Evolutionary conservation across 2,329 filamentous ascomycete species (phyloP), one percentile per base, ranked within the genome.

Genomic region (Hypocreales sp.): DNA sequence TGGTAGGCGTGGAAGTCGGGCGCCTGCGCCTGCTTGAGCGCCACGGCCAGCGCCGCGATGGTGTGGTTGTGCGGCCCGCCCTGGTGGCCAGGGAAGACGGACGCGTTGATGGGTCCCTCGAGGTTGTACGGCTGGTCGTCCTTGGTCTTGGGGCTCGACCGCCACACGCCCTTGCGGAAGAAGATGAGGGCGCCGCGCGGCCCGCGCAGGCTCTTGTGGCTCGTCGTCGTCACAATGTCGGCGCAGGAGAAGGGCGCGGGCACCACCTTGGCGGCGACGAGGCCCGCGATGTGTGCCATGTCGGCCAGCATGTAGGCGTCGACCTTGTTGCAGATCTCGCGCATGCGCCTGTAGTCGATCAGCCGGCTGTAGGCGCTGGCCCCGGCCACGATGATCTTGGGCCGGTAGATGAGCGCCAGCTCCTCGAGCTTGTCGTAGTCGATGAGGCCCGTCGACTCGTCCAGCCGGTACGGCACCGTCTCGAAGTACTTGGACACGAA

Each of bases 1-100:
- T 98, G 90, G 60, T 98, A 98, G 29, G 79, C 67, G 51, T 79
- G 80, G 66, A 98, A 98, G 48, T 93, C 86, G 26, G 78, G 72
- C 5, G 74, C 74, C 49, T 86, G 82, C 4, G 83, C 83, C 58
- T 98, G 90, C 61, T 93, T 92, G 33, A 98, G 67, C 9, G 90
- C 90, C 26, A 98, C 90, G 13, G 90, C 75, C 16, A 98, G 67
- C 24, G 90, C 90, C 20, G 90, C 92, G 53, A 98, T 98, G 42
- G 90, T 98, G 64, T 98, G 90, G 63, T 98, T 98, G 61, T 98
- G 90, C 29, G 90, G 90, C 15, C 90, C 90, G 50, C 90, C 90
- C 55, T 98, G 90, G 58, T 98, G 90, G 31, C 90, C 90, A 11
- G 90, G 90, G 66, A 98, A 98, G 35, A 98, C 90, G 30, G 87